Evolutionary conservation across 1,139 yeast species (phyloP), one percentile per base, ranked within the genome.

Genomic region (Blastobotrys malaysiensis): DNA sequence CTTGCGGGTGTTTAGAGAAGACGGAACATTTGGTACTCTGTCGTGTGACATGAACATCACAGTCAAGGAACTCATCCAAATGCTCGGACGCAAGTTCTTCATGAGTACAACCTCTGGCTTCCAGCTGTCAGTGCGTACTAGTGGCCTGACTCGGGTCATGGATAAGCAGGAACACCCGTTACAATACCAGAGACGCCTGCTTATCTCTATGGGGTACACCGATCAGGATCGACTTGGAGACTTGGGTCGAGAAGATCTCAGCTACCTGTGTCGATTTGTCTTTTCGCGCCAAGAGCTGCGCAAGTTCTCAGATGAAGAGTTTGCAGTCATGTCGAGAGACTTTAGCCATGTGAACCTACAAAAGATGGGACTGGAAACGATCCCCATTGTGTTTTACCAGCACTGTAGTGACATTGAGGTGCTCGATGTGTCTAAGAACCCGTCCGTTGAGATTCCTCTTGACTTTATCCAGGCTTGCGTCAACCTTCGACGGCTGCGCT

Each of bases 401-500:
- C 89, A 84, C 60, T 88, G 96, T 1, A 80, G 85, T 55, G 95
- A 88, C 61, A 88, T 91, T 56, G 89, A 86, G 61, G 79, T 84
- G 61, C 76, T 91, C 59, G 93, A 91, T 68, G 91, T 89, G 14
- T 87, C 95, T 0, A 83, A 87, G 59, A 91, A 91, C 67, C 96
- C 97, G 5, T 86, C 95, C 20, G 85, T 91, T 52, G 82, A 84
- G 56, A 75, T 91, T 36, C 96, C 97, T 0, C 73, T 83, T 55
- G 97, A 90, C 67, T 90, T 90, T 66, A 84, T 90, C 61, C 96
- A 89, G 66, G 82, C 88, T 26, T 86, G 96, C 61, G 78, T 82
- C 50, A 87, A 87, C 63, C 74, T 91, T 61, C 78, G 80, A 31
- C 79, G 82, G 55, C 76, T 90, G 56, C 78, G 82, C 53, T 88